Evolutionary conservation across 805 yeast genomes (phyloP).

Genomic region (Blastobotrys robertii): DNA sequence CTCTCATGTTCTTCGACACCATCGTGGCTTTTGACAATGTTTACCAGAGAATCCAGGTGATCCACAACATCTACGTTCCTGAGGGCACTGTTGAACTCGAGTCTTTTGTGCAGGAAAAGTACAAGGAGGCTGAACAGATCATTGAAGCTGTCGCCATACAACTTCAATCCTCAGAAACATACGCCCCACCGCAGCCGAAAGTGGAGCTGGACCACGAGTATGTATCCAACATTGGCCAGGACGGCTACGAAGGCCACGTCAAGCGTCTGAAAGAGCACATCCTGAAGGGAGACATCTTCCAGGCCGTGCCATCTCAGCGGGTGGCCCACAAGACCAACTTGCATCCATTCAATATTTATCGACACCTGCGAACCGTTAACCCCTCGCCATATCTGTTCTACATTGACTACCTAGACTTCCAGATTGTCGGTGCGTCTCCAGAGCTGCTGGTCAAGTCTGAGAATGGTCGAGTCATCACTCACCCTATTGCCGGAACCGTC

Average conservation of each 20-base stretch:
- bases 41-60: conserved; percentile 83
- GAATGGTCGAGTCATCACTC: conserved; percentile 72
- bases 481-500: conserved; percentile 97
- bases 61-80: conserved; percentile 59
- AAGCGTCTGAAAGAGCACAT: conserved; percentile 67
- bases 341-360: conserved; percentile 94
- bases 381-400: conserved; percentile 97
- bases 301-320: conserved; percentile 97
- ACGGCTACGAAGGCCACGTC: conserved; percentile 85
- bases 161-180: conserved; percentile 28
- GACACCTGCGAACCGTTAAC: conserved; percentile 89
- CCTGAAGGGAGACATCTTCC: conserved; percentile 86
- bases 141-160: conserved; percentile 40
- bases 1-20: conserved; percentile 82
- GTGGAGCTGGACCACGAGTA: conserved; percentile 47
- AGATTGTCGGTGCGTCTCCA: conserved; percentile 96
- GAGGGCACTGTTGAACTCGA: conserved; percentile 18
- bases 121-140: conserved; percentile 46
- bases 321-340: conserved; percentile 89
- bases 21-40: conserved; percentile 91
- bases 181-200: conserved; percentile 58
- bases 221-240: conserved; percentile 84
- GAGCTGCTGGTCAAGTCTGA: conserved; percentile 85
- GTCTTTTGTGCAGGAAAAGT: conserved; percentile 39
- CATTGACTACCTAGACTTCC: conserved; percentile 85